Base-by-base conservation (phyloP, 331 rosid genomes). In the Rhamnella rubrinervis region DNA sequence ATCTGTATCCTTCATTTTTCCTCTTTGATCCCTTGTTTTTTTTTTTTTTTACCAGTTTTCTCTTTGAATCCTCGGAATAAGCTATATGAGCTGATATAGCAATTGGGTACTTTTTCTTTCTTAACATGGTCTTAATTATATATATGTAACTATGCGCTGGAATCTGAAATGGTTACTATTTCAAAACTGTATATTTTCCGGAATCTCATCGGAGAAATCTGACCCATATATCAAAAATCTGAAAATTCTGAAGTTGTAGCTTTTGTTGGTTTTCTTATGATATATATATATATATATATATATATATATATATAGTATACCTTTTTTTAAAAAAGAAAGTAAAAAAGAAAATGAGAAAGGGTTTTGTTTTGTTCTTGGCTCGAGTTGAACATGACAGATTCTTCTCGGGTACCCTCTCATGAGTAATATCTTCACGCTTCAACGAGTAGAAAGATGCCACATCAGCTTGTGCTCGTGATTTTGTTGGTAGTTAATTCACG, bases 301-400 rank as follows among this genome's bases (percentile, higher is more conserved):
- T 26, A 26, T 26, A 26, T 26, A 26, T 26, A 40, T 1, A 40
- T 1, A 40, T 52, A 52, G 4, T 14, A 6, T 11, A 39, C 18
- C 38, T 21, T 68, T 55, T 51, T 56, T 26, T 26, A 10, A 6
- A 49, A 67, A 51, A 35, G 35, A 18, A 55, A 28, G 6, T n/a
- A 6, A 16, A 14, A 61, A 31, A 26, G 31, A 31, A 31, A 31
- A 31, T 31, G 35, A 31, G 47, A 50, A n/a, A 71, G 62, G 60
- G 63, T 67, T 59, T 75, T 51, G 61, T 61, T 67, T 66, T 66
- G 56, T 59, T 51, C 61, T 61, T 39, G 79, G 19, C 50, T 40
- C 41, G 1, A 50, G 55, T 71, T 62, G 62, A 39, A 23, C 61
- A 16, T 16, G 25, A 62, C 40, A 8, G 40, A 72, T 19, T 67